Base-by-base conservation (phyloP, 805 yeast genomes). In the Phaffomyces antillensis region DNA sequence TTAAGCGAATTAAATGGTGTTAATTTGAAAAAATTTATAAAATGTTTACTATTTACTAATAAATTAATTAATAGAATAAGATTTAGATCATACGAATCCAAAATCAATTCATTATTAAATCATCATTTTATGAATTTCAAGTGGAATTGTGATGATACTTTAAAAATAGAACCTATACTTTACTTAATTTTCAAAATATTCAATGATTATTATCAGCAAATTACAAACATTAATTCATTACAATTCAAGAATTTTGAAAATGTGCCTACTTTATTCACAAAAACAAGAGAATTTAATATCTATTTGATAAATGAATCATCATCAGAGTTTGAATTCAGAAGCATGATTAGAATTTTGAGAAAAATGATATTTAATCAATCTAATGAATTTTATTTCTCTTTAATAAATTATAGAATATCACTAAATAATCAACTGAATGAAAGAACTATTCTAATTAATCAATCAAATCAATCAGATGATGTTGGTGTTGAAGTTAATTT, bases 81-180 rank as follows among this genome's bases (percentile, higher is more conserved):
- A 10, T 32, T 8, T 31, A 44, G 32, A 15, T 15, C 33, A 18
- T 33, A 36, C 20, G 11, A 31, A 8, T 11, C 20, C 9, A 26
- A 32, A 12, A 37, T 44, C 12, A 8, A 20, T 20, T 23, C 33
- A 4, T 24, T 37, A 11, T 8, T 24, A 11, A 16, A 13, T 12
- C 23, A 36, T 34, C 20, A 17, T n/a, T n/a, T n/a, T 18, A 7
- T 20, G 10, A n/a, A 7, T 18, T 44, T 40, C 12, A 32, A 37
- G 37, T 44, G 47, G 47, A 25, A 25, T 23, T 44, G 39, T 11
- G 47, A 44, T 30, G 5, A 12, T 5, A 40, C 37, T 10, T 26
- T 44, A 18, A 42, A 44, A 23, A 37, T 44, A 30, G 47, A 44
- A 39, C 37, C 44, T 7, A 8, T 44, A 11, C n/a, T 37, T 17